phyloP scores from a whole-genome alignment of 2,329 filamentous ascomycete species.

The Arthrobotrys sinensis region DNA sequence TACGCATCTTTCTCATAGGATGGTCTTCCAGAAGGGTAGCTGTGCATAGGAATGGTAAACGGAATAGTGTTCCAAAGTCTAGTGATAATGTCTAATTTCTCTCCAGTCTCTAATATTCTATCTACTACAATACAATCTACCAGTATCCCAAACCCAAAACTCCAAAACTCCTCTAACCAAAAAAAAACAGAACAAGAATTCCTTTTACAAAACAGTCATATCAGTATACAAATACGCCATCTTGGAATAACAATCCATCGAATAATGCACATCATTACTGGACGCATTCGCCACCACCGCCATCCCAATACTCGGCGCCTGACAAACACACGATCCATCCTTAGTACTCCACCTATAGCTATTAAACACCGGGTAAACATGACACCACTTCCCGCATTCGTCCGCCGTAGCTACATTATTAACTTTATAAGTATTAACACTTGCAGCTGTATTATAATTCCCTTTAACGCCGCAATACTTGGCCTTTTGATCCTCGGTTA shows the following conservation, averaged over 20 bases:
- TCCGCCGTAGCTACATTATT: constrained; percentile 21
- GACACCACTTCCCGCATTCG: constrained; percentile 46
- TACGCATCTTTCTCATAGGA: too few relatives aligned
- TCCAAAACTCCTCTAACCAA: neutral
- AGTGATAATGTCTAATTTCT: neutral
- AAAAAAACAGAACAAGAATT: neutral
- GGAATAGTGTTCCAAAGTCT: too few relatives aligned
- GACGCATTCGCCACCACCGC: constrained; percentile 15
- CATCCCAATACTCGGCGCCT: constrained; percentile 29
- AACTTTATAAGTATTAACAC: constrained; percentile 28
- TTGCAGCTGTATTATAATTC: constrained; percentile 25
- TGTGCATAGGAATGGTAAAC: too few relatives aligned
- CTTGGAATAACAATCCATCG: constrained; percentile 47
- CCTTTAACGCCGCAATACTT: constrained; percentile 39
- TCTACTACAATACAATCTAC: neutral
- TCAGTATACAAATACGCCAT: constrained; percentile 46
- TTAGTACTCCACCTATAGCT: constrained; percentile 39
- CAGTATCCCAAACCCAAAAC: neutral
- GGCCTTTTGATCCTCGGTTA: constrained; percentile 30
- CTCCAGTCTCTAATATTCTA: neutral
- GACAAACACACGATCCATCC: constrained; percentile 22
- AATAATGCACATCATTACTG: constrained; percentile 28
- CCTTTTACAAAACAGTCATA: constrained; percentile 32
- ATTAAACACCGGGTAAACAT: constrained; percentile 42
- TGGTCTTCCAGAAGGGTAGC: too few relatives aligned